Evolutionary conservation across 1,139 yeast genomes (phyloP).

Genomic region (Ashbya aceris): DNA sequence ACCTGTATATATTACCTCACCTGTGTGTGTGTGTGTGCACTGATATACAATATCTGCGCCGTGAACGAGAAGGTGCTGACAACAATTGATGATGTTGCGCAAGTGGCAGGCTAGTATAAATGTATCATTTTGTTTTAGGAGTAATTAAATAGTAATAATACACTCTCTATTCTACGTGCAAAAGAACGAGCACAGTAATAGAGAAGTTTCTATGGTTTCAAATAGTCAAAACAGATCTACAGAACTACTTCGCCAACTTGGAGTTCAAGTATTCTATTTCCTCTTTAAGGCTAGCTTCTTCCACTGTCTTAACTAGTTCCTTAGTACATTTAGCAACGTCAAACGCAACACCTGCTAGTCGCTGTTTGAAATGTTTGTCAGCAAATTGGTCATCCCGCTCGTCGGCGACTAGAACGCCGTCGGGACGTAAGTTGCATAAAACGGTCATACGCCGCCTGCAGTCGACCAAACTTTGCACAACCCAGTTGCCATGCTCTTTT

Average conservation of each 20-base stretch:
- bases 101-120: too few relatives aligned
- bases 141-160: too few relatives aligned
- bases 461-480: slow-evolving; percentile 75
- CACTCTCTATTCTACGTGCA: too few relatives aligned
- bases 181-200: too few relatives aligned
- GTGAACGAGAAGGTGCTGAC: too few relatives aligned
- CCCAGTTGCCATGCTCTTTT: slow-evolving; percentile 88
- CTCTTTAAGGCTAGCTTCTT: slow-evolving; percentile 81
- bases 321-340: slow-evolving; percentile 95
- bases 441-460: slow-evolving; percentile 73
- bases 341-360: slow-evolving; percentile 91
- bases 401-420: slow-evolving; percentile 31
- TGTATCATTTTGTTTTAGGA: too few relatives aligned
- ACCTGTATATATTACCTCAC: too few relatives aligned
- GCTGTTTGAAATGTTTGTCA: slow-evolving; percentile 75
- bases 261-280: slow-evolving; percentile 45
- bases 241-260: slow-evolving; percentile 17
- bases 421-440: slow-evolving; percentile 42
- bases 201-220: too few relatives aligned
- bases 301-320: slow-evolving; percentile 90
- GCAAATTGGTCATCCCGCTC: slow-evolving; percentile 59
- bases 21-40: too few relatives aligned
- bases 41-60: too few relatives aligned
- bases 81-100: too few relatives aligned
- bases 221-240: too few relatives aligned